Conservation (phyloP, 2,329 filamentous ascomycete genomes). For the Alternaria angustiovoidea region DNA sequence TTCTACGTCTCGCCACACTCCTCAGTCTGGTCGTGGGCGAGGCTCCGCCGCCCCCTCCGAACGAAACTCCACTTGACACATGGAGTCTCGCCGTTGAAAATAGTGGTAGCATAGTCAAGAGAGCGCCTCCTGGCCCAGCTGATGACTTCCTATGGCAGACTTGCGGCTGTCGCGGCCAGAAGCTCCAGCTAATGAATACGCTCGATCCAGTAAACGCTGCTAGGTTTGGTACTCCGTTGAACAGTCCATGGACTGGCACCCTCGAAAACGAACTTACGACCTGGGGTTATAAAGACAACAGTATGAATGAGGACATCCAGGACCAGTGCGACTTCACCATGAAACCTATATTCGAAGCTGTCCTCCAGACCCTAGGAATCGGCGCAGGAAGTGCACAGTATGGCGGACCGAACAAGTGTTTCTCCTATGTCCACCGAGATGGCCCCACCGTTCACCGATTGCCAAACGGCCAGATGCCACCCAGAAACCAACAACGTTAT, state of each 20-base stretch:
- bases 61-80: not conserved
- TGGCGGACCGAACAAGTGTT: not conserved
- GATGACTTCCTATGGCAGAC: not conserved
- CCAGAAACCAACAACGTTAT: not conserved
- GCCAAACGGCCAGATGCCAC: conserved; percentile 4
- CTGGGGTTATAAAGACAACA: not conserved
- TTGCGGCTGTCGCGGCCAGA: not conserved
- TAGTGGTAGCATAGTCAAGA: not conserved
- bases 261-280: not conserved
- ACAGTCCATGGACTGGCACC: conserved; percentile 1
- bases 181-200: not conserved
- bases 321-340: not conserved
- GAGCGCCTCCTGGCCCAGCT: not conserved
- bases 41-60: not conserved
- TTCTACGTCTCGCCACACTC: not conserved
- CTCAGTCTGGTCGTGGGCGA: not conserved
- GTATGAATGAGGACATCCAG: not conserved
- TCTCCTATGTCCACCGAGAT: not conserved
- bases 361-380: not conserved
- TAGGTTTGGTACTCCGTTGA: not conserved
- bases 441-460: not conserved
- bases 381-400: not conserved
- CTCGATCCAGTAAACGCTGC: not conserved
- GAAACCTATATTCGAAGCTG: not conserved
- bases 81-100: not conserved